Evolutionary conservation across 768 basidiomycete genomes (phyloP), one percentile per base, ranked within the genome.

Genomic region (Rhodosporidiobolus odoratus): DNA sequence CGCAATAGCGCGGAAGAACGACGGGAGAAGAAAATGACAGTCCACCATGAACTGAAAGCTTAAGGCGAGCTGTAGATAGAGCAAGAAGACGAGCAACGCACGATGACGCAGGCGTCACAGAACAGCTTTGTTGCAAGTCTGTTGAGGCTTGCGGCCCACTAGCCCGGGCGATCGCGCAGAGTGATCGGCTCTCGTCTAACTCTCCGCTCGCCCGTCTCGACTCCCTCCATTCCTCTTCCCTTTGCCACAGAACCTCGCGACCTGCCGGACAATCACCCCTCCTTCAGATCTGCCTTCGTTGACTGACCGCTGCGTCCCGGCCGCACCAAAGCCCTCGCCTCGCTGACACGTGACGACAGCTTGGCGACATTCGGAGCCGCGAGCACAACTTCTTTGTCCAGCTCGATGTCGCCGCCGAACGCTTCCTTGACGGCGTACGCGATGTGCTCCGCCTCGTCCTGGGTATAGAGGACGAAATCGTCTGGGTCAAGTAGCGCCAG

Each of bases 401-500:
- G 88, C 77, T 98, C 94, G 48, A 97, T 89, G 34, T 84, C 86
- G n/a, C n/a, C n/a, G n/a, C n/a, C n/a, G 80, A 96, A 97, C 38
- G 88, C 85, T 78, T 91, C 86, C 75, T 89, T 82, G 67, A 95
- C 86, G 35, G 86, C 88, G 27, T 82, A 80, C 61, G 88, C 89
- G 74, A 99, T 97, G 63, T 91, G 86, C 80, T 88, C 89, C 65
- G 95, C 96, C 79, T 99, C 95, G 52, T 83, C 82, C 75, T 89
- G 88, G 2, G 88, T 88, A 91, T 93, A 95, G 81, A 99, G 92
- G 56, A 86, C 85, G 79, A 99, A 98, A 80, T 98, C 94, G 77
- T 98, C 94, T 2, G 87, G 86, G 76, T 94, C 90, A 83, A 86
- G 59, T 3, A 73, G 56, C 5, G 66, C 30, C 35, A 41, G 50